Evolutionary conservation across 192 early-diverging fungal species (phyloP).

Genomic region (Umbelopsis sp.): DNA sequence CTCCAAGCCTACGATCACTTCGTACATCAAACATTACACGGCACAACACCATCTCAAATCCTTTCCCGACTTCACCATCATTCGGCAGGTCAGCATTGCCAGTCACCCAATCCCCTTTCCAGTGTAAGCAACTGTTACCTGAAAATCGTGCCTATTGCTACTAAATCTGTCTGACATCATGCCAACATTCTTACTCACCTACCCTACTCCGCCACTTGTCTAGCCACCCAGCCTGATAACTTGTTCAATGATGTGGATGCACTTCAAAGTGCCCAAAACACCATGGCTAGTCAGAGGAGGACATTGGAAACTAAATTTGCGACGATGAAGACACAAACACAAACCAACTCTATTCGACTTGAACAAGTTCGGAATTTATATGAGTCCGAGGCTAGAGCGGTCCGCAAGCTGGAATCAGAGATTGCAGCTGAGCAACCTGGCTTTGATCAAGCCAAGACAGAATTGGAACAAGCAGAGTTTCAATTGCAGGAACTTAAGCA

Average conservation of each 20-base stretch:
- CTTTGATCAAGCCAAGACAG: conserved; percentile 45
- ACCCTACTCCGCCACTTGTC: neutral
- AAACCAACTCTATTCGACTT: conserved; percentile 57
- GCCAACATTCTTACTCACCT: neutral
- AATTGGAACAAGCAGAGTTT: conserved; percentile 55
- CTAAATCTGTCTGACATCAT: too few species aligned
- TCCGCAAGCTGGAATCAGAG: conserved; percentile 52
- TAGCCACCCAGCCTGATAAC: neutral
- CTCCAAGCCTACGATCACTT: conserved; percentile 43
- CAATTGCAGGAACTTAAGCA: conserved; percentile 45
- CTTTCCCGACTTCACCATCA: neutral
- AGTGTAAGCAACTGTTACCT: neutral
- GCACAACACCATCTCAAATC: neutral
- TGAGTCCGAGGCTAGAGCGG: conserved; percentile 56
- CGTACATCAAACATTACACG: neutral
- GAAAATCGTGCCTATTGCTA: too few species aligned
- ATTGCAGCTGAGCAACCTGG: conserved; percentile 46
- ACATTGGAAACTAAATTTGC: conserved; percentile 29
- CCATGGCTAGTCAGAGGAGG: conserved; percentile 11
- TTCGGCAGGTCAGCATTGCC: neutral
- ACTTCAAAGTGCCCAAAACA: neutral
- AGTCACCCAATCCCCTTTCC: neutral
- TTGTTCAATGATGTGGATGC: conserved; percentile 3
- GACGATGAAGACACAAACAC: conserved; percentile 53
- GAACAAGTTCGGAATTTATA: conserved; percentile 57